Base-by-base conservation (phyloP, 129 eudicot genomes). In the Flaveria sonorensis region DNA sequence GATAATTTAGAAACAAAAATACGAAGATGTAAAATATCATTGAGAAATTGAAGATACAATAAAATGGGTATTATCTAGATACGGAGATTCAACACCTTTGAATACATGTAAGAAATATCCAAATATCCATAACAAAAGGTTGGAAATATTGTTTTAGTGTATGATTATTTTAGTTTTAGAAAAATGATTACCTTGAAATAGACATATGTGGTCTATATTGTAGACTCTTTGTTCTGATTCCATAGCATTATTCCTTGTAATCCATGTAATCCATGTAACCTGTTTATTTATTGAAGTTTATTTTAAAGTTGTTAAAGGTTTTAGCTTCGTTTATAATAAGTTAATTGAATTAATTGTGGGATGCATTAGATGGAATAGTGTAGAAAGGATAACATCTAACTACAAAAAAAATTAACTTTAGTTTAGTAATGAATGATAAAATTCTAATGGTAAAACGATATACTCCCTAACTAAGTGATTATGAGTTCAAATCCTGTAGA, bases 61-160 rank as follows among this genome's bases (percentile, higher is more conserved):
- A 48, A 70, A 6, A 70, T 15, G 13, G 46, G 62, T 50, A n/a
- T 70, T 70, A 70, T 50, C 75, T 50, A 70, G 45, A 26, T 70
- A 23, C 40, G 75, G 62, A 48, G 75, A 61, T 52, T 70, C 75
- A 45, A 48, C 75, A 70, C 75, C 75, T 47, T 3, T 70, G 61
- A 70, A 63, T 47, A 70, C 43, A 23, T 50, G 45, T 26, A 70
- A 26, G n/a, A 50, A 70, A 70, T 50, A 63, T 63, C 69, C 19
- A 63, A 63, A 13, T 50, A 70, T 70, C 75, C 75, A 50, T 26
- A 70, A 70, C 62, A 24, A 10, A 70, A 24, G 75, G 75, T 28
- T 50, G 40, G 45, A 70, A 70, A 70, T 48, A 24, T 70, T 70
- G 23, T 24, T 50, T 8, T 48, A 7, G 16, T 70, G 9, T 45